phyloP scores from a whole-genome alignment of 2,329 filamentous ascomycete genomes.

The Decorospora gaudefroyi region DNA sequence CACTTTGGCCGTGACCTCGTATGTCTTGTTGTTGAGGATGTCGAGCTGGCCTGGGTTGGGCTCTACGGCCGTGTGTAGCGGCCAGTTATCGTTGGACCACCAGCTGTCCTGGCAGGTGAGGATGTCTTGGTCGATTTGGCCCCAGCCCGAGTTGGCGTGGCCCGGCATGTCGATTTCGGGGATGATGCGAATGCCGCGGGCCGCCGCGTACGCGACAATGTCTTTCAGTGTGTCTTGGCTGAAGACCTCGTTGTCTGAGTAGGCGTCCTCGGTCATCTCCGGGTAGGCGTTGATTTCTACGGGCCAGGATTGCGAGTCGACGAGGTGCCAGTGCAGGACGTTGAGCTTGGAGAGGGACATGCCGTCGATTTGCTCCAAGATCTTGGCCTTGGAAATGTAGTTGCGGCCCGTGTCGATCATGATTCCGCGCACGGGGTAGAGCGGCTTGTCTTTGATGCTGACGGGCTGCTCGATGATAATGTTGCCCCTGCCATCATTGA shows the following conservation, averaged over 20 bases:
- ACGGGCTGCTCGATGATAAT: conserved; percentile 60
- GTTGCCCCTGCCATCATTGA: conserved; percentile 52
- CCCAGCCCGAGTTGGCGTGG: conserved; percentile 61
- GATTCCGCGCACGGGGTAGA: conserved; percentile 60
- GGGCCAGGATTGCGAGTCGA: conserved; percentile 62
- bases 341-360: conserved; percentile 63
- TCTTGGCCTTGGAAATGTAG: conserved; percentile 57
- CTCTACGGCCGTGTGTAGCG: conserved; percentile 60
- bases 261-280: conserved; percentile 60
- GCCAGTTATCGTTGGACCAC: conserved; percentile 64
- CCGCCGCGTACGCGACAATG: conserved; percentile 57
- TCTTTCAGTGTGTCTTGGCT: conserved; percentile 50
- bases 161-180: conserved; percentile 68
- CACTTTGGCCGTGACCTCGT: conserved; percentile 59
- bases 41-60: conserved; percentile 63
- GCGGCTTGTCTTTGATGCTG: conserved; percentile 55
- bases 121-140: conserved; percentile 61
- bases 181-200: conserved; percentile 62
- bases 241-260: conserved; percentile 56
- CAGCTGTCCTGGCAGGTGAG: conserved; percentile 61
- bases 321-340: conserved; percentile 62
- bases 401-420: conserved; percentile 62
- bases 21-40: conserved; percentile 60
- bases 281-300: conserved; percentile 57
- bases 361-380: conserved; percentile 60